Percentiles rank a stretch among this genome's conserved stretches.
These are phyloP conservation scores for Termitomyces sp. DNA, from an alignment of 1,284 basidiomycete genomes.

Conservation along the genomic window DNA sequence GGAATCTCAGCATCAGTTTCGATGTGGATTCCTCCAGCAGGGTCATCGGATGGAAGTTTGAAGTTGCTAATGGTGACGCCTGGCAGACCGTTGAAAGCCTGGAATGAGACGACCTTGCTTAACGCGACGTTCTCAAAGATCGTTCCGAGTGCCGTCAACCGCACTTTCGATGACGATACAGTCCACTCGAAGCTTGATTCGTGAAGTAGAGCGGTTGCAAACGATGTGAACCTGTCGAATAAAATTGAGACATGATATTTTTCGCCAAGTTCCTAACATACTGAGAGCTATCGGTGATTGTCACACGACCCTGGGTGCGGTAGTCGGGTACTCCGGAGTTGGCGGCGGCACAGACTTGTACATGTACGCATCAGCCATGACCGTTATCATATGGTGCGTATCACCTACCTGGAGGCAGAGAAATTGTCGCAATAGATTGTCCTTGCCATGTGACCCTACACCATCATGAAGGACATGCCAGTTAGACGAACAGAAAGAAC, in stretches of 20 bases:
- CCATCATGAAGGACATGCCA: background rate
- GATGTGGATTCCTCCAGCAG: slow-evolving; percentile 67
- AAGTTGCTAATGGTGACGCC: slow-evolving; percentile 71
- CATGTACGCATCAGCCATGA: background rate
- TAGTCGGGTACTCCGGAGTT: slow-evolving; percentile 67
- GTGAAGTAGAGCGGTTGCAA: slow-evolving; percentile 64
- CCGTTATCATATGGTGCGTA: background rate
- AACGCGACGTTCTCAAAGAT: slow-evolving; percentile 65
- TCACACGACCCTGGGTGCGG: slow-evolving; percentile 43
- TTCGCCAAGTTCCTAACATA: slow-evolving; percentile 27
- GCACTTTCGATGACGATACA: slow-evolving; percentile 58
- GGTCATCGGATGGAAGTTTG: slow-evolving; percentile 58
- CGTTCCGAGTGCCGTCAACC: slow-evolving; percentile 63
- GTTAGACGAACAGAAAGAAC: background rate
- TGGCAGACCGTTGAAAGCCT: slow-evolving; percentile 68
- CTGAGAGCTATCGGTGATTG: slow-evolving; percentile 48
- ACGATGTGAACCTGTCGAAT: slow-evolving; percentile 53
- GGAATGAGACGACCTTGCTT: slow-evolving; percentile 61
- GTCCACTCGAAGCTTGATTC: slow-evolving; percentile 68
- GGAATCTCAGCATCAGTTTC: slow-evolving; percentile 65
- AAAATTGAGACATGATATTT: background rate
- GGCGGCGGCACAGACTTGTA: slow-evolving; percentile 62
- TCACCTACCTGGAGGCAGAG: slow-evolving; percentile 49
- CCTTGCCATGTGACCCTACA: slow-evolving; percentile 62
- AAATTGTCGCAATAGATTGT: slow-evolving; percentile 60